Base-by-base conservation (phyloP, 1,284 basidiomycete species). In the Puccinia hordei region DNA sequence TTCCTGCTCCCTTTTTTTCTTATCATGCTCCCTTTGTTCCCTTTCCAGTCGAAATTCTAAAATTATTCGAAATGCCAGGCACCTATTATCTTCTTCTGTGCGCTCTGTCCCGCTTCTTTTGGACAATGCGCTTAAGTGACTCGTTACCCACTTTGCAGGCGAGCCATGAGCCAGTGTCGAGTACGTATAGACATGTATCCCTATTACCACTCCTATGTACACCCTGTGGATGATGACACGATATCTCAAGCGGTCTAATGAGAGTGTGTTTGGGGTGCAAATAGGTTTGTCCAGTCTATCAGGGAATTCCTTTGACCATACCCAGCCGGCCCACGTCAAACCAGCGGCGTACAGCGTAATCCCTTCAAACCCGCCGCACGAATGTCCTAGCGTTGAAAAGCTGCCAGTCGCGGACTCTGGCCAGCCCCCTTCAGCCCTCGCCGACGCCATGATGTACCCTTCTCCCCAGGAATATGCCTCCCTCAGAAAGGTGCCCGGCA, bases 1-100 rank as follows among this genome's bases (percentile, higher is more conserved):
- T 86, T 99, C 97, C 82, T 95, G 90, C 86, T 99, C 97, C 82
- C 93, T 89, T 87, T 94, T 94, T 89, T 94, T 95, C 27, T 93
- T 92, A 86, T 99, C 97, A 51, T 93, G 88, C 86, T 95, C 93
- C 82, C 94, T 88, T 80, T 94, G 90, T 86, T 99, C 97, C 85
- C 95, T 93, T 81, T 99, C 97, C 51, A 99, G 88, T 55, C 96
- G 90, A 44, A 91, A 90, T 86, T 82, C 38, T 83, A 75, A 73
- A 13, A 6, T 13, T 13, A 49, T n/a, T n/a, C 13, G 27, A 15
- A 59, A 30, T n/a, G n/a, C n/a, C n/a, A n/a, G n/a, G n/a, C n/a
- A n/a, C n/a, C n/a, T n/a, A n/a, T n/a, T n/a, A n/a, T 41, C 17
- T 38, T 6, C 30, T 41, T 63, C 22, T 41, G 10, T 41, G 33